phyloP scores from a whole-genome alignment of 1,284 basidiomycete genomes.

The Cutaneotrichosporon dermatis region DNA sequence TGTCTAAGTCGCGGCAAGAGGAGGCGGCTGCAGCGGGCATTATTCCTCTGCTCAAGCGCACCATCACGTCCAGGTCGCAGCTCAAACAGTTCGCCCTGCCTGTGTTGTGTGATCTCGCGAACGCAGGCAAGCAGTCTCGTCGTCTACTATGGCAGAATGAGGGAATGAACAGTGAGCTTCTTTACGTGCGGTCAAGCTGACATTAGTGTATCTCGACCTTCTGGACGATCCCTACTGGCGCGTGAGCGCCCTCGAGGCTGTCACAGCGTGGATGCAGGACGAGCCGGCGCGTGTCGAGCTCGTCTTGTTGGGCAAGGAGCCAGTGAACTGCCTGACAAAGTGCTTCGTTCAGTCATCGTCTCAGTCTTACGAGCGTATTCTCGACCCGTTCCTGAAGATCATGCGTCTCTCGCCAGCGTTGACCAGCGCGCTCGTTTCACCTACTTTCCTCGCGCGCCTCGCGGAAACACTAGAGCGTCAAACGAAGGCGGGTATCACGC shows the following conservation, averaged over 20 bases:
- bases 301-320: constrained; percentile 64
- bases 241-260: constrained; percentile 83
- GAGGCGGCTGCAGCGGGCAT: constrained; percentile 94
- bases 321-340: constrained; percentile 68
- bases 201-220: constrained; percentile 70
- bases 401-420: constrained; percentile 72
- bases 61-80: constrained; percentile 81
- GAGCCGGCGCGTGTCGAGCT: constrained; percentile 92
- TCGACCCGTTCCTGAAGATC: constrained; percentile 87
- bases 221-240: constrained; percentile 94
- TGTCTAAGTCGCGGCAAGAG: constrained; percentile 90
- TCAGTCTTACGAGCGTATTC: constrained; percentile 88
- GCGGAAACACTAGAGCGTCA: constrained; percentile 72
- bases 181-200: constrained; percentile 17
- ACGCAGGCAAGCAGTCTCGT: constrained; percentile 85
- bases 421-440: constrained; percentile 65
- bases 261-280: constrained; percentile 90
- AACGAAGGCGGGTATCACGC: constrained; percentile 76
- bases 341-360: constrained; percentile 85
- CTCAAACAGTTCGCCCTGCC: constrained; percentile 95
- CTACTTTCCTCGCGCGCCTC: constrained; percentile 79
- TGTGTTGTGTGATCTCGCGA: constrained; percentile 89
- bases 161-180: constrained; percentile 56
- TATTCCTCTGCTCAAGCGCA: constrained; percentile 80
- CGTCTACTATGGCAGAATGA: constrained; percentile 83